Percentiles rank a stretch among this genome's conserved stretches.
phyloP scores from a whole-genome alignment of 768 basidiomycete species.

The Lactarius indigo region DNA sequence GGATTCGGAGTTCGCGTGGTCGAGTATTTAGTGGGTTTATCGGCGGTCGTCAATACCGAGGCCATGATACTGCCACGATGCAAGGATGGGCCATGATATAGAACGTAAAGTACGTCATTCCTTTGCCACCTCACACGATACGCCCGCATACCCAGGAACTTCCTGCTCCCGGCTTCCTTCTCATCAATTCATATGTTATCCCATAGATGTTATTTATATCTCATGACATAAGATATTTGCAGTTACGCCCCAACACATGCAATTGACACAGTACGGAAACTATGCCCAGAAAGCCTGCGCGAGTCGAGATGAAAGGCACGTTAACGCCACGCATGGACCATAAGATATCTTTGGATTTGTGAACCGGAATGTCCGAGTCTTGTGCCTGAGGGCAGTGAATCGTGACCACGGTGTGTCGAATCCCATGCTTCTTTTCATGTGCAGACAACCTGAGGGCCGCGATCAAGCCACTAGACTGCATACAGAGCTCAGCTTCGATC shows the following conservation, averaged over 20 bases:
- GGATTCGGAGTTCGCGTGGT: neutral
- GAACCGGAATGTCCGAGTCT: neutral
- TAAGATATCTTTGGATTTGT: neutral
- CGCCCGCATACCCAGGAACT: neutral
- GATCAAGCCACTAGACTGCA: neutral
- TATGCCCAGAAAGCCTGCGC: neutral
- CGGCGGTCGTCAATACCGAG: neutral
- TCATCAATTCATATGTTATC: neutral
- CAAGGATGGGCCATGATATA: neutral
- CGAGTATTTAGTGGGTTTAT: neutral
- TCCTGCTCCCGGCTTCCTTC: neutral
- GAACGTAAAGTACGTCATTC: neutral
- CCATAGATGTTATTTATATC: neutral
- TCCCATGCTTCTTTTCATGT: neutral
- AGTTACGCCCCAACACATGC: neutral
- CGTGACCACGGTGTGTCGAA: neutral
- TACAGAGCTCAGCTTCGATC: neutral
- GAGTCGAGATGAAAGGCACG: neutral
- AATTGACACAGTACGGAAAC: neutral
- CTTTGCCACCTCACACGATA: neutral
- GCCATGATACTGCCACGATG: neutral
- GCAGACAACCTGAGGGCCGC: neutral
- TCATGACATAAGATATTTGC: neutral
- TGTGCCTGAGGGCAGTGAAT: neutral
- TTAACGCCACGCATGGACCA: neutral